Percentiles rank a stretch among this genome's conserved stretches.
These are phyloP conservation scores for Camptophora hylomeconis DNA, from an alignment of 2,329 filamentous ascomycete genomes.

Conservation along the genomic window DNA sequence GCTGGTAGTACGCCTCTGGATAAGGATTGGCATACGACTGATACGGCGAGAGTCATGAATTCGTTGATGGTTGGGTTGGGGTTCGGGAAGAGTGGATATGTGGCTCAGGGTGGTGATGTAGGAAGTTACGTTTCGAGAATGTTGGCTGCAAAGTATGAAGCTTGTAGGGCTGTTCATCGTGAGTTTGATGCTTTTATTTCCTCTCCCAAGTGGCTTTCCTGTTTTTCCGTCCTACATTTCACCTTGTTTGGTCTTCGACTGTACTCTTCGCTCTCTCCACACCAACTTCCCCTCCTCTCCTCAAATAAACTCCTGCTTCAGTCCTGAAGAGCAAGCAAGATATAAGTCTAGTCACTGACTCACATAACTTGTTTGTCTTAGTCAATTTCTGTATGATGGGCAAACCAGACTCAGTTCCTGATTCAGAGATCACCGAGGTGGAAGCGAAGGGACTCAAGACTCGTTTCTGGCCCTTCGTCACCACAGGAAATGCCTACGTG, in stretches of 20 bases:
- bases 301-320: no score
- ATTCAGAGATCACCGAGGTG: constrained; percentile 8
- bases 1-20: constrained; percentile 34
- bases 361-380: background rate
- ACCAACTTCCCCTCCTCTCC: no score
- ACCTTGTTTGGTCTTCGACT: no score
- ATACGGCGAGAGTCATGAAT: constrained; percentile 35
- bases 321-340: no score
- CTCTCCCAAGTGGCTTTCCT: background rate
- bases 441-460: constrained; percentile 26
- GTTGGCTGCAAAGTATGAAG: constrained; percentile 28
- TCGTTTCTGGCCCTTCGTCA: constrained; percentile 27
- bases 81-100: constrained; percentile 35
- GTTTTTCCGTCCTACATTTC: no score
- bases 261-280: no score
- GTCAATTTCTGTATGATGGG: constrained; percentile 8
- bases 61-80: constrained; percentile 41
- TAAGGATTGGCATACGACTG: constrained; percentile 28
- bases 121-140: constrained; percentile 32
- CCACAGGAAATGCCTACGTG: constrained; percentile 36
- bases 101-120: constrained; percentile 46
- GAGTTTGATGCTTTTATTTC: background rate
- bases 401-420: background rate
- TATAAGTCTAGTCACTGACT: no score
- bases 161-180: constrained; percentile 30